Evolutionary conservation across 768 basidiomycete species (phyloP), one percentile per base, ranked within the genome.

Genomic region (Chalciporus pseudorubinellus): DNA sequence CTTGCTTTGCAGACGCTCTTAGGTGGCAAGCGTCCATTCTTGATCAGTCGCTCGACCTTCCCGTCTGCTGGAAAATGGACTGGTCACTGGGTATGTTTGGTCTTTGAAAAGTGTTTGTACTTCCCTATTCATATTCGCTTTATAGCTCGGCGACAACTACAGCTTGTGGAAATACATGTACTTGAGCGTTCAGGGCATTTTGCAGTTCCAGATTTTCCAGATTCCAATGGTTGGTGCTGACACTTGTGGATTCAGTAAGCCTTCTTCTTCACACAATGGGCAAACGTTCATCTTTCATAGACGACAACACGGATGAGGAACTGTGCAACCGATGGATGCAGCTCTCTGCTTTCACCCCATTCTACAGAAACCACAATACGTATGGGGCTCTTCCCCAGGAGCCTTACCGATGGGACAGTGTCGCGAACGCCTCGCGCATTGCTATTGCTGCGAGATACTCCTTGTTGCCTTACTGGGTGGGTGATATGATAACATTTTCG

Each of bases 241-340:
- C 60, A 82, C 85, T 7, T 70, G 67, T 49, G 69, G 69, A 3
- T 65, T 69, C 55, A 57, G 67, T 69, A 26, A 36, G 64, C 12
- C 13, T 58, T n/a, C 13, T 26, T 3, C 33, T 50, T 19, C 1
- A 6, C 13, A 4, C 10, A 13, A 28, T 2, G 3, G 36, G 31
- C 51, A 29, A 45, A 50, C 51, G 39, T 6, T 10, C 47, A 54
- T 18, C 14, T n/a, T n/a, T 31, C 6, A 31, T 43, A 65, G 62
- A 51, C 54, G 80, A 73, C 3, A 89, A 91, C 64, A 83, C 84
- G 8, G 80, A 89, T 58, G 89, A 92, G 66, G 88, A 91, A 64
- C 75, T 92, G 10, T 88, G 87, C 68, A 84, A 83, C 55, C 79
- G 90, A 16, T 92, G 90, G 90, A 90, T 89, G 88, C 83, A 86